Percentiles rank a stretch among this genome's conserved stretches.
Evolutionary conservation across 306 rosid genomes (phyloP).

Genomic region (Cicer pinnatifidum): DNA sequence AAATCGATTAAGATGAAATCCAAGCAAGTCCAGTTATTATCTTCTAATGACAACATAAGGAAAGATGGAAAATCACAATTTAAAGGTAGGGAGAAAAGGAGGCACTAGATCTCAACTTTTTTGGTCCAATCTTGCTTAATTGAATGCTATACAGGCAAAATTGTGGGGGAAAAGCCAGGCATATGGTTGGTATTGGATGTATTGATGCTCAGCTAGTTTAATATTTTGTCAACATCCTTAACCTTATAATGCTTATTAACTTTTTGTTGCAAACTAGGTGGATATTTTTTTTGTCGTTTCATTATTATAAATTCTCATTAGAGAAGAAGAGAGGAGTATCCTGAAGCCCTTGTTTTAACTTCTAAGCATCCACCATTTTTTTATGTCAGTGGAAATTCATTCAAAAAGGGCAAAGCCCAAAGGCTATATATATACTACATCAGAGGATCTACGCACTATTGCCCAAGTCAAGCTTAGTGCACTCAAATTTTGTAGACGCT

Average conservation of each 20-base stretch:
- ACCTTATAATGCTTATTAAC: background rate
- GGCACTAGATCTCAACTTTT: constrained; percentile 39
- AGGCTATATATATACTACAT: background rate
- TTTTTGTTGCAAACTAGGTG: background rate
- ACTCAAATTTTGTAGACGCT: too few relatives aligned
- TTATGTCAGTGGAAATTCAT: background rate
- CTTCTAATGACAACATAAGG: constrained; percentile 47
- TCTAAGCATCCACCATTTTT: background rate
- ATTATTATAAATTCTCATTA: background rate
- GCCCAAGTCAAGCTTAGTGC: too few relatives aligned
- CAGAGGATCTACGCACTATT: background rate
- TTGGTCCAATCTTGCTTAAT: constrained; percentile 39
- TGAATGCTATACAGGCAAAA: constrained; percentile 1
- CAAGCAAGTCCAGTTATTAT: constrained; percentile 51
- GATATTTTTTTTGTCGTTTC: background rate
- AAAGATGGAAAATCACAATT: constrained; percentile 43
- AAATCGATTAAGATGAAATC: constrained; percentile 80
- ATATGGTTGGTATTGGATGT: background rate
- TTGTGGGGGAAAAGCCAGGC: background rate
- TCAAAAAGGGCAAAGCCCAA: background rate
- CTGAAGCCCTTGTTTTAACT: background rate
- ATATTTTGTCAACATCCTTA: background rate
- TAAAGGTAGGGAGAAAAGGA: constrained; percentile 39
- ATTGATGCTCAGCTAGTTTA: constrained; percentile 34
- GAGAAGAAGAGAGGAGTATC: background rate